These are phyloP conservation scores for Leccinum boreale DNA, from an alignment of 768 basidiomycete species.

Conservation along the genomic window DNA sequence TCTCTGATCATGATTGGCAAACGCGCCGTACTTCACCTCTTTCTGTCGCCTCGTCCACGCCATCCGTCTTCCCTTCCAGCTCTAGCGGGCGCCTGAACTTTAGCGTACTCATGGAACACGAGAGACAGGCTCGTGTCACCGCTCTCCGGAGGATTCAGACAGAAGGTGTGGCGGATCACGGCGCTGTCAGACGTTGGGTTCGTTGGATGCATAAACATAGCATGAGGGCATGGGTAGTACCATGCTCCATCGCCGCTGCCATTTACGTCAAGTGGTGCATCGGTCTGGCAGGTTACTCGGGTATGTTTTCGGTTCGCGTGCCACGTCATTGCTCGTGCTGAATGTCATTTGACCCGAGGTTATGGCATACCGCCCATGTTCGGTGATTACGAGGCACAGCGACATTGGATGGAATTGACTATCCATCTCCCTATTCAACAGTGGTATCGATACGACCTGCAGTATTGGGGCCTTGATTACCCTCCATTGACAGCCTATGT, in stretches of 20 bases:
- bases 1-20: conserved; percentile 38
- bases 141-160: conserved; percentile 16
- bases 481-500: conserved; percentile 90
- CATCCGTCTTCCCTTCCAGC: conserved; percentile 23
- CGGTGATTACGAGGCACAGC: conserved; percentile 91
- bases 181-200: conserved; percentile 62
- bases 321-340: background rate
- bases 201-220: conserved; percentile 77
- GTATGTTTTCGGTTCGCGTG: conserved; percentile 38
- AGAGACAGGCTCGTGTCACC: conserved; percentile 11
- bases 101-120: conserved; percentile 41
- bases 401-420: conserved; percentile 95
- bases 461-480: conserved; percentile 95
- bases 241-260: conserved; percentile 49
- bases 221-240: conserved; percentile 58
- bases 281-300: conserved; percentile 80
- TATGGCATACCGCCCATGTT: conserved; percentile 73
- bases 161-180: conserved; percentile 24
- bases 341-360: conserved; percentile 39
- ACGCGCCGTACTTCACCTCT: conserved; percentile 47
- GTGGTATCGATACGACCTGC: conserved; percentile 89
- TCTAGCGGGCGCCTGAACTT: conserved; percentile 35
- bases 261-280: conserved; percentile 64
- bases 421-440: conserved; percentile 65
- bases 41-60: conserved; percentile 31